These are phyloP conservation scores for Boletales sp. DNA, from an alignment of 768 basidiomycete genomes.

Conservation along the genomic window DNA sequence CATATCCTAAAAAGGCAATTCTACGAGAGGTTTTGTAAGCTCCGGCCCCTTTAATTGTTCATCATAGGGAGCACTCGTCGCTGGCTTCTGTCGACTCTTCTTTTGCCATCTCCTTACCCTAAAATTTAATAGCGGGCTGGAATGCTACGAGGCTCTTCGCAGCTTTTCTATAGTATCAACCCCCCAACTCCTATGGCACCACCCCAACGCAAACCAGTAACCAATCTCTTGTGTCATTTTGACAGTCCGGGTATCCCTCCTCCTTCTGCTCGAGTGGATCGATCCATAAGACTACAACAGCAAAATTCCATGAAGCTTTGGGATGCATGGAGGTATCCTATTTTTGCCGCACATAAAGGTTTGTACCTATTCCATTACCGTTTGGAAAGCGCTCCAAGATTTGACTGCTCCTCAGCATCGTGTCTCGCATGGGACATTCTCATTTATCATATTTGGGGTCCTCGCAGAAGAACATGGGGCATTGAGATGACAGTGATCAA, in stretches of 20 bases:
- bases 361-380: neutral
- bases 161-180: conserved; percentile 13
- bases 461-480: conserved; percentile 88
- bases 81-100: neutral
- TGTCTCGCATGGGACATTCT: conserved; percentile 63
- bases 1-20: conserved; percentile 23
- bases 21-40: neutral
- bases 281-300: conserved; percentile 58
- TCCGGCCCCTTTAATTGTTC: neutral
- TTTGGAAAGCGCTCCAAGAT: neutral
- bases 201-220: conserved; percentile 17
- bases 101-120: neutral
- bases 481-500: conserved; percentile 89
- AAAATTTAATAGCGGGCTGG: neutral
- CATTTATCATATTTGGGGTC: conserved; percentile 79
- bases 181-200: conserved; percentile 14
- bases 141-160: conserved; percentile 26
- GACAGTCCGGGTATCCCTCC: conserved; percentile 66
- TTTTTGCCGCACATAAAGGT: conserved; percentile 70
- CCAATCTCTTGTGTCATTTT: conserved; percentile 45
- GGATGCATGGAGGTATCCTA: conserved; percentile 70
- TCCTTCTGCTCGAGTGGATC: conserved; percentile 70
- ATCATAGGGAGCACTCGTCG: too few species aligned
- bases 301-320: conserved; percentile 56
- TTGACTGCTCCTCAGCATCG: conserved; percentile 19